Percentiles rank a stretch among this genome's conserved stretches.
Conservation (phyloP, 495 filamentous ascomycete genomes). For the Hypoxylon trugodes region DNA sequence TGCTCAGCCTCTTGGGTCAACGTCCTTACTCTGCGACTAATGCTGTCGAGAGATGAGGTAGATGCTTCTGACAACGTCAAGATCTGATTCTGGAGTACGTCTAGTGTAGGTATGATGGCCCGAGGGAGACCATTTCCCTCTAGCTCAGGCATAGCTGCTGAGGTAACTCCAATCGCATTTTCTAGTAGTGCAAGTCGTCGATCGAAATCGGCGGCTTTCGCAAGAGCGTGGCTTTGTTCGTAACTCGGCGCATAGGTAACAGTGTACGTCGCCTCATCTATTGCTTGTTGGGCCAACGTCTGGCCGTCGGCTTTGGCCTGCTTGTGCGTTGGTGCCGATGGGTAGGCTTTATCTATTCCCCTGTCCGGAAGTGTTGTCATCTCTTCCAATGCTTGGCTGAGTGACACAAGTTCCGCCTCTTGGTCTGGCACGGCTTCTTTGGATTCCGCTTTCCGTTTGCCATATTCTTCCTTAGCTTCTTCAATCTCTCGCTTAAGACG, state of each 20-base stretch:
- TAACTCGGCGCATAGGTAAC: slow-evolving; percentile 65
- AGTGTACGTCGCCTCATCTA: slow-evolving; percentile 56
- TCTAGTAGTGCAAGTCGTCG: slow-evolving; percentile 79
- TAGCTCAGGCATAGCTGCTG: slow-evolving; percentile 69
- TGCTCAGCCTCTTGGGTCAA: slow-evolving; percentile 82
- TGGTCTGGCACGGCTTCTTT: slow-evolving; percentile 42
- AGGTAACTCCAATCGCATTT: slow-evolving; percentile 79
- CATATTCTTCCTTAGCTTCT: slow-evolving; percentile 76
- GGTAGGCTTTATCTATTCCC: slow-evolving; percentile 38
- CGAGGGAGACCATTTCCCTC: slow-evolving; percentile 63
- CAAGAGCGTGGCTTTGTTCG: slow-evolving; percentile 70
- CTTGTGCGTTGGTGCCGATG: slow-evolving; percentile 24
- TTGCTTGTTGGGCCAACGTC: slow-evolving; percentile 3
- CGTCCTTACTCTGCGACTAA: slow-evolving; percentile 75
- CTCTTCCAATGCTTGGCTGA: slow-evolving; percentile 73
- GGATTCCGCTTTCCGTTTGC: slow-evolving; percentile 55
- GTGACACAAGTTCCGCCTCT: slow-evolving; percentile 58
- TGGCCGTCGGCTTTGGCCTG: slow-evolving; percentile 25
- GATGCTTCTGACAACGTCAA: slow-evolving; percentile 69
- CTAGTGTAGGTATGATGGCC: slow-evolving; percentile 81
- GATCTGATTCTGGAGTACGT: slow-evolving; percentile 77
- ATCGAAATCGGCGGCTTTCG: slow-evolving; percentile 89
- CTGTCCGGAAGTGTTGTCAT: slow-evolving; percentile 51
- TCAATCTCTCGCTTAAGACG: slow-evolving; percentile 79
- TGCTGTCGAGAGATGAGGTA: slow-evolving; percentile 74